Evolutionary conservation across 208 protist genomes (phyloP).

Genomic region (Herpetomonas samuelpessoai): DNA sequence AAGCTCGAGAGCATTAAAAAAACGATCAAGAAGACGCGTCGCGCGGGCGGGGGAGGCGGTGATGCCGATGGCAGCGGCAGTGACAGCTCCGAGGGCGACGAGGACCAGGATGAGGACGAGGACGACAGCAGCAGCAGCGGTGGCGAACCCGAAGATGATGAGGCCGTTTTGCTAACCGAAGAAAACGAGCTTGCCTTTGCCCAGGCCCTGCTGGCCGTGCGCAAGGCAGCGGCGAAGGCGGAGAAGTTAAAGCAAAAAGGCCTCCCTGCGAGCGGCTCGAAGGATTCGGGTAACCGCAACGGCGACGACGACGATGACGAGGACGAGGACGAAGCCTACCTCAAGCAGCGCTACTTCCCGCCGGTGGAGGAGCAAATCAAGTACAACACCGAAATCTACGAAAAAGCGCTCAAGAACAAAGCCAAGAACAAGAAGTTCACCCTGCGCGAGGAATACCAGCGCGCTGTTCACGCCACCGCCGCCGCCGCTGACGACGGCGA

Average conservation of each 20-base stretch:
- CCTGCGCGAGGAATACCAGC: slow-evolving; percentile 79
- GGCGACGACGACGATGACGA: slow-evolving; percentile 4
- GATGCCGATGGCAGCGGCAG: slow-evolving; percentile 9
- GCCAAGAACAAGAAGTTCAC: slow-evolving; percentile 49
- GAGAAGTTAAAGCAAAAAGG: slow-evolving; percentile 1
- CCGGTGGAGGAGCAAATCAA: slow-evolving; percentile 65
- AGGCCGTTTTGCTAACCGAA: slow-evolving; percentile 71
- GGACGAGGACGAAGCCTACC: slow-evolving; percentile 4
- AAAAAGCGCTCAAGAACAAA: slow-evolving; percentile 37
- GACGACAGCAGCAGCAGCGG: slow-evolving; percentile 14
- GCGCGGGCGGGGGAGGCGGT: slow-evolving; percentile 3
- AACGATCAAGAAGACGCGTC: not conserved
- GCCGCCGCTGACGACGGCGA: slow-evolving; percentile 17
- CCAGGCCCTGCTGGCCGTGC: slow-evolving; percentile 72
- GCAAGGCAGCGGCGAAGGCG: slow-evolving; percentile 43
- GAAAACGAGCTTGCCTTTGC: slow-evolving; percentile 84
- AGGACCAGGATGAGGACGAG: slow-evolving; percentile 60
- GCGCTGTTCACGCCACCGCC: slow-evolving; percentile 41
- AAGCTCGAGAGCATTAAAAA: slow-evolving; percentile 19
- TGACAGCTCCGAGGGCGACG: slow-evolving; percentile 24
- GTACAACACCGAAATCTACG: slow-evolving; percentile 58
- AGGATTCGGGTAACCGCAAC: slow-evolving; percentile 11
- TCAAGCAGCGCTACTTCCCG: slow-evolving; percentile 65
- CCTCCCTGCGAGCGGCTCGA: not conserved
- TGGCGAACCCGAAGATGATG: slow-evolving; percentile 54